phyloP scores from a whole-genome alignment of 495 filamentous ascomycete genomes.

The Bombardia bombarda region DNA sequence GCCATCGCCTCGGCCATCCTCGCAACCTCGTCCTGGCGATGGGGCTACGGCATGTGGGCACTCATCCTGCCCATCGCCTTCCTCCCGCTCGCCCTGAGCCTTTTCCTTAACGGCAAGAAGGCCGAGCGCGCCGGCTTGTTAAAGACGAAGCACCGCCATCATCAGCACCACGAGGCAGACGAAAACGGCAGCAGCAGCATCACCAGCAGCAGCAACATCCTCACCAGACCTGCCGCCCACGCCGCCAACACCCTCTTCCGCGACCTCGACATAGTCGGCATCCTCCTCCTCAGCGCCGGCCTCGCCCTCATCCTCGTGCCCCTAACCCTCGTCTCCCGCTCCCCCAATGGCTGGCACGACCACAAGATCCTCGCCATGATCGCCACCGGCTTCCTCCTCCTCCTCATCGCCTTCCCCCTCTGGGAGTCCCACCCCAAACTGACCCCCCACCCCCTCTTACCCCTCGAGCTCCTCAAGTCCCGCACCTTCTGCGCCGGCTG shows the following conservation, averaged over 20 bases:
- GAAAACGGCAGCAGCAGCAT: too few species aligned
- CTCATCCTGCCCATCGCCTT: constrained; percentile 49
- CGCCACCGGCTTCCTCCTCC: constrained; percentile 43
- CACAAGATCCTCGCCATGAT: constrained; percentile 49
- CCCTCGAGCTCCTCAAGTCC: constrained; percentile 49
- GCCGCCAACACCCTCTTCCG: constrained; percentile 33
- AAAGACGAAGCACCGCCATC: constrained; percentile 1
- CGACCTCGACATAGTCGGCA: constrained; percentile 53
- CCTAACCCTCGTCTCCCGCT: constrained; percentile 45
- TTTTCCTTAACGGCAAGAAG: constrained; percentile 47
- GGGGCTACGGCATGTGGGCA: constrained; percentile 53
- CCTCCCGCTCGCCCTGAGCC: constrained; percentile 40
- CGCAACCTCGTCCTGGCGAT: constrained; percentile 46
- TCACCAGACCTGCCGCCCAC: neutral
- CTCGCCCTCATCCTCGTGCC: constrained; percentile 59
- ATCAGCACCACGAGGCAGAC: neutral
- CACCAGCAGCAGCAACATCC: neutral
- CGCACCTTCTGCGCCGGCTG: constrained; percentile 58
- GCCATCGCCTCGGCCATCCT: constrained; percentile 37
- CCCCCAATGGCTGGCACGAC: constrained; percentile 42
- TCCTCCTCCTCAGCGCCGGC: constrained; percentile 46
- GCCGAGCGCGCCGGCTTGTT: constrained; percentile 34
- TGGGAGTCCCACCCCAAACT: constrained; percentile 46
- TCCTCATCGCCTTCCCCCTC: constrained; percentile 49
- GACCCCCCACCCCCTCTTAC: constrained; percentile 51